phyloP scores from a whole-genome alignment of 192 early-diverging fungal genomes.

The Coemansia sp. region DNA sequence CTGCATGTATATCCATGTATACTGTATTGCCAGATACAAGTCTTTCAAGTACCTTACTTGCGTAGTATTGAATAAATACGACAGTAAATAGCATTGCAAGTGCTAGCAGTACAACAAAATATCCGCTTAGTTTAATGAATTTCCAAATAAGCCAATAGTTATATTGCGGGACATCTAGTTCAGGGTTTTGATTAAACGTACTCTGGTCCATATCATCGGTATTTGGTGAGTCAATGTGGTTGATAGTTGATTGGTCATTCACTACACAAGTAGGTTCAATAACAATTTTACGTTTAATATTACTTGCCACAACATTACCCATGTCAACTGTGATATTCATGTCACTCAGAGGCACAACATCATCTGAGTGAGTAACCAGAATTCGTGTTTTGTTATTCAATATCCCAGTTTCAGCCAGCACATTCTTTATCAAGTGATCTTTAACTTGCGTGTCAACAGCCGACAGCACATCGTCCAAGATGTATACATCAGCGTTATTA shows the following conservation, averaged over 20 bases:
- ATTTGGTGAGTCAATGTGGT: not conserved
- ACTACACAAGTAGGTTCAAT: no score
- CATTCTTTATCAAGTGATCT: conserved; percentile 66
- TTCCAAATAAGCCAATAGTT: not conserved
- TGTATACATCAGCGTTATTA: conserved; percentile 69
- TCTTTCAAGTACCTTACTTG: not conserved
- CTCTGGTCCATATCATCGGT: not conserved
- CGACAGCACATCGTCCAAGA: conserved; percentile 83
- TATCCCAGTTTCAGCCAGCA: conserved; percentile 62
- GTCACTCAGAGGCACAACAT: conserved; percentile 1
- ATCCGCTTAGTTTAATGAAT: not conserved
- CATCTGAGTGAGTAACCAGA: not conserved
- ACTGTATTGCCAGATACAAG: not conserved
- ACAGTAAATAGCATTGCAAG: not conserved
- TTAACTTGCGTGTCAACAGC: conserved; percentile 83
- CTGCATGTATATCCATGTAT: not conserved
- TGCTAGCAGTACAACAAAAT: not conserved
- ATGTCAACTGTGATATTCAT: not conserved
- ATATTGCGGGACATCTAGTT: not conserved
- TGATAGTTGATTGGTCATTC: not conserved
- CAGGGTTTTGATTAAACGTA: not conserved
- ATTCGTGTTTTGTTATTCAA: conserved; percentile 1
- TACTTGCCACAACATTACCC: not conserved
- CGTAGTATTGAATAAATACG: not conserved
- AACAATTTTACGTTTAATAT: not conserved